Evolutionary conservation across 1,284 basidiomycete species (phyloP).

Genomic region (Cutaneotrichosporon daszewskae): DNA sequence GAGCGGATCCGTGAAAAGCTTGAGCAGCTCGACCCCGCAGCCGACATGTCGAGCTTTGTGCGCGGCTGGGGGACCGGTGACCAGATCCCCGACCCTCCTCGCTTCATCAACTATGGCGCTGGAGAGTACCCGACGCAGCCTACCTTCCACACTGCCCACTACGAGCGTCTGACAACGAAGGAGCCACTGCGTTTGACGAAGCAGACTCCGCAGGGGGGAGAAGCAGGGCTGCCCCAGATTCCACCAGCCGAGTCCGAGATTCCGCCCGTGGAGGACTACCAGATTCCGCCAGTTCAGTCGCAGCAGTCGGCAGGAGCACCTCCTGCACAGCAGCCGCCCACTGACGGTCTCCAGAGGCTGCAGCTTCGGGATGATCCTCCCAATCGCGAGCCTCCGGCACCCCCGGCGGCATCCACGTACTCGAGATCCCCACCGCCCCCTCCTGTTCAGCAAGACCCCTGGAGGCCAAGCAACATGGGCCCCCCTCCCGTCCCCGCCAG

Average conservation of each 20-base stretch:
- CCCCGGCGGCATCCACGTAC: not conserved
- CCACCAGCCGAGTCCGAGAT: not conserved
- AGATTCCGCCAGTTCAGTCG: not conserved
- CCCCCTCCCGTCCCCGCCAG: conserved; percentile 29
- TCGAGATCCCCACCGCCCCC: no score
- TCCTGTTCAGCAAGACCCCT: conserved; percentile 16
- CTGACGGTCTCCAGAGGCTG: conserved; percentile 4
- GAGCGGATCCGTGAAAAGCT: conserved; percentile 75
- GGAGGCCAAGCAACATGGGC: no score
- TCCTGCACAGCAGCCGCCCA: not conserved
- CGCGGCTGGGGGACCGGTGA: conserved; percentile 76
- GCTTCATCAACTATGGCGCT: conserved; percentile 55
- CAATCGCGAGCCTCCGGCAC: no score
- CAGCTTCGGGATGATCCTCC: not conserved
- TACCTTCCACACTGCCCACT: conserved; percentile 40
- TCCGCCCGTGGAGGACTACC: not conserved
- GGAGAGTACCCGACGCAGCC: conserved; percentile 44
- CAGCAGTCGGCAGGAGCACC: not conserved
- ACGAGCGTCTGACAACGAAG: conserved; percentile 36
- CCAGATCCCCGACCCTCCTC: conserved; percentile 57
- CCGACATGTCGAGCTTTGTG: conserved; percentile 79
- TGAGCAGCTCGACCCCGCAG: conserved; percentile 73
- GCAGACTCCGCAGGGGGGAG: not conserved
- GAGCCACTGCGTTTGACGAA: conserved; percentile 1
- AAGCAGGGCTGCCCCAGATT: not conserved